Base-by-base conservation (phyloP, 352 stramenopile species). In the Globisporangium solare region DNA sequence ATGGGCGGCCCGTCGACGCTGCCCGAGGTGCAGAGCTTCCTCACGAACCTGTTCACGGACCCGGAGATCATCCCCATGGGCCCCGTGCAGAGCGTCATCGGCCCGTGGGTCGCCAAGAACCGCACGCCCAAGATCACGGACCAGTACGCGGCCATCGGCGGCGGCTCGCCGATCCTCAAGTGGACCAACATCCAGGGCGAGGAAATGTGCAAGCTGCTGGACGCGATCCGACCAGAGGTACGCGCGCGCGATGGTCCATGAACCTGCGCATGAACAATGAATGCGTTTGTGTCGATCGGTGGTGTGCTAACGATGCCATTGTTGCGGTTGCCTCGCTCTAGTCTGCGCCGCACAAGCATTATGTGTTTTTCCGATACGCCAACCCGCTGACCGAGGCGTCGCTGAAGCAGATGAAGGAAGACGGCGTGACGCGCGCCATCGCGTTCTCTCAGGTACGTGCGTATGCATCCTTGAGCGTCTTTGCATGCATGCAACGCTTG, bases 11-110 rank as follows among this genome's bases (percentile, higher is more conserved):
- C 97, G 10, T 96, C 96, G 58, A 97, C 85, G 15, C 70, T 92
- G 10, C 71, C 94, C 40, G 95, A 99, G 64, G 96, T 99, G 40
- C 88, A 98, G 83, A 78, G 76, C 73, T 99, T 99, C 74, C 81
- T 99, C 46, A 99, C 96, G 59, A 99, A 99, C 74, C 83, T 99
- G 40, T 99, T 99, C 79, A 92, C 87, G 40, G 97, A 99, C 77
- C 91, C 94, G 6, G 97, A 99, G 68, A 98, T 99, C 67, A 99
- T 99, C 70, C 94, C 95, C 17, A 94, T 99, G 56, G 97, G 97
- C 14, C 67, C 67, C 8, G 61, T 95, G 47, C 84, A 99, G 60
- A 61, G 87, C 32, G 72, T 86, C 12, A 77, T 99, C 8, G 81
- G 79, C 11, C 77, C 76, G 5, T 87, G 78, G 56, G 65, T 94